Evolutionary conservation across 2,329 filamentous ascomycete species (phyloP), one percentile per base, ranked within the genome.

Genomic region (Colletotrichum viniferum): DNA sequence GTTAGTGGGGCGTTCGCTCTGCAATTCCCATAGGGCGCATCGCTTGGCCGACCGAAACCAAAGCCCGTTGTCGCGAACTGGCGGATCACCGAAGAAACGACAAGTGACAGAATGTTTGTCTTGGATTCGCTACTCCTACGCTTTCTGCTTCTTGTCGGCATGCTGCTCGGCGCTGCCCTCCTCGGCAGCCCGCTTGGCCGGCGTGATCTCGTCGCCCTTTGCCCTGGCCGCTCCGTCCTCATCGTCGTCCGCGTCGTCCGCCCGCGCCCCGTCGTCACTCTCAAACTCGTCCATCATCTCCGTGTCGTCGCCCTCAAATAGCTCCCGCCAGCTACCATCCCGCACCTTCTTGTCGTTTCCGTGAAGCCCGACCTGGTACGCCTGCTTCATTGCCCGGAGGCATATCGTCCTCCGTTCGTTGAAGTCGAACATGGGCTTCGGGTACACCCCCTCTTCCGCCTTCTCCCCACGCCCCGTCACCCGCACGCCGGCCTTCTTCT

Each of bases 371-470:
- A 93, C 87, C 8, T 86, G 81, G 81, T 95, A 96, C 1, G 94
- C 94, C 61, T 88, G 88, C 85, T 95, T 95, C 90, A 95, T 92
- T 0, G 90, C 91, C 55, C 89, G 84, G 1, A 96, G 84, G 79
- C 94, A 96, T 4, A 90, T 84, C 8, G 88, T 86, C 68, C 93
- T 88, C 78, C 92, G 85, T 81, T 91, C 88, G 21, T 85, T 81
- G 80, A 96, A 96, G 83, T 96, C 93, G 81, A 96, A 94, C 90
- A 96, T 95, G 2, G 93, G 93, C 81, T 93, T 93, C 2, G 94
- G 93, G 81, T 96, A 96, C 1, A 88, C 84, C 1, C 86, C 87
- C 28, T 87, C 84, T 5, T 87, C 84, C 38, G 82, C 78, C 24
- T 84, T 83, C 8, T 80, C 81, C 3, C 88, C 89, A 77, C 92